Percentiles rank a stretch among this genome's conserved stretches.
Evolutionary conservation across 108 stramenopile species (phyloP).

Genomic region (Schizochytrium sp.): DNA sequence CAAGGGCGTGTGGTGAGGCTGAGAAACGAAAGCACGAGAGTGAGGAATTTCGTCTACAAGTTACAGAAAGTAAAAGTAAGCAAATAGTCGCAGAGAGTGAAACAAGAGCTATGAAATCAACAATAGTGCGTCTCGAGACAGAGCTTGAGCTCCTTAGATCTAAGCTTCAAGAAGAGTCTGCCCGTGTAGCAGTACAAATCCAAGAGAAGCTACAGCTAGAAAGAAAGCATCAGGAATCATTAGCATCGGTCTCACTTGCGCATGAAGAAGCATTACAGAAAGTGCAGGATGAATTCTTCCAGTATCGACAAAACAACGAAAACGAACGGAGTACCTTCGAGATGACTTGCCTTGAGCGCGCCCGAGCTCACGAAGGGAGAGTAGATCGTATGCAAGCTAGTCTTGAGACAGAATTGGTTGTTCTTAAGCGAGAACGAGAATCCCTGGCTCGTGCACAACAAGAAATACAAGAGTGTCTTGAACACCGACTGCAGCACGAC

Average conservation of each 20-base stretch:
- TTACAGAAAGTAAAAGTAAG: not conserved
- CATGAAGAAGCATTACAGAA: not conserved
- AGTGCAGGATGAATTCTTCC: not conserved
- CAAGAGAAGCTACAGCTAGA: not conserved
- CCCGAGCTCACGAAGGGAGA: slow-evolving; percentile 3
- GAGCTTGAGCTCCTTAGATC: not conserved
- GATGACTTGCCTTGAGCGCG: not conserved
- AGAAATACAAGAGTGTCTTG: not conserved
- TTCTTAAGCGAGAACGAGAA: not conserved
- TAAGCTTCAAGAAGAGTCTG: not conserved
- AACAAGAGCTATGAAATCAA: not conserved
- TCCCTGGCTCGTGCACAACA: not conserved
- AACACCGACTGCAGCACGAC: not conserved
- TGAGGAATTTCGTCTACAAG: not conserved
- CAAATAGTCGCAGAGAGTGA: not conserved
- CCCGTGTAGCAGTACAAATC: not conserved
- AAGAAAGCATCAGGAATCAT: not conserved
- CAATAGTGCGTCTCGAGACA: not conserved
- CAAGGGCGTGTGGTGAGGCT: not conserved
- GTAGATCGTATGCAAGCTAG: slow-evolving; percentile 44
- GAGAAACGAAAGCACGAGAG: not conserved
- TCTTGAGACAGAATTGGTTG: slow-evolving; percentile 45
- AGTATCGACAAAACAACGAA: not conserved
- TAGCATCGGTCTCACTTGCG: not conserved
- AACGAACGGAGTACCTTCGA: not conserved